Conservation (phyloP, 495 filamentous ascomycete species). For the Eremomyces bilateralis region DNA sequence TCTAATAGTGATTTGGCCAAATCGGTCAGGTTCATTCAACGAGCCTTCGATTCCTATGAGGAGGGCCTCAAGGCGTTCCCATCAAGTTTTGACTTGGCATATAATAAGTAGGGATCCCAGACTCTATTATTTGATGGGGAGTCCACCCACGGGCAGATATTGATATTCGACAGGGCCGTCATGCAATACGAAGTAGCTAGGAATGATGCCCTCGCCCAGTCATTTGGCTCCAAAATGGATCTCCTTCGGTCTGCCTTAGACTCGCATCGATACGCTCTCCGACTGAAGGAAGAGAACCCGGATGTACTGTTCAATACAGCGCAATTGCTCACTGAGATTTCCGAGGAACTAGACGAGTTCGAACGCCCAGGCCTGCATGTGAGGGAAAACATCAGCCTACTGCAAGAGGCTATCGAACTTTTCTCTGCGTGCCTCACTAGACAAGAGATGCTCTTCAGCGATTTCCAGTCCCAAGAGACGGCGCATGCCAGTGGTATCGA, state of each 20-base stretch:
- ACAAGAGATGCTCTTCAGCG: slow-evolving; percentile 34
- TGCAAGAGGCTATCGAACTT: slow-evolving; percentile 39
- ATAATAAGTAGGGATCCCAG: slow-evolving; percentile 37
- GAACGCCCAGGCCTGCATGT: slow-evolving; percentile 11
- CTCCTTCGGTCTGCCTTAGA: slow-evolving; percentile 33
- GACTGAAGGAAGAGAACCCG: slow-evolving; percentile 35
- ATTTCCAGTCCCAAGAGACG: slow-evolving; percentile 24
- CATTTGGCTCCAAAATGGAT: slow-evolving; percentile 28
- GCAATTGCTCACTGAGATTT: slow-evolving; percentile 42
- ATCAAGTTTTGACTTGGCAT: slow-evolving; percentile 42
- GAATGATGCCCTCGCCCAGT: slow-evolving; percentile 30
- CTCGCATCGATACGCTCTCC: slow-evolving; percentile 37
- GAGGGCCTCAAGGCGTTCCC: slow-evolving; percentile 36
- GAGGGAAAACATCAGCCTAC: slow-evolving; percentile 17
- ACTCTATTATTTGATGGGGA: background rate
- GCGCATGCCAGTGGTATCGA: slow-evolving; percentile 3
- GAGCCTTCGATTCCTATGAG: slow-evolving; percentile 42
- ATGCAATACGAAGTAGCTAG: slow-evolving; percentile 45
- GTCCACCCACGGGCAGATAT: too few species aligned
- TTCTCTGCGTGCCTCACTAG: slow-evolving; percentile 38
- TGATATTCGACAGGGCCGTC: slow-evolving; percentile 29
- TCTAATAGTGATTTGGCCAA: slow-evolving; percentile 37
- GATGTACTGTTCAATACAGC: slow-evolving; percentile 48
- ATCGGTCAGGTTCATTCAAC: slow-evolving; percentile 41
- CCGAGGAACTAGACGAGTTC: slow-evolving; percentile 31